Evolutionary conservation across 1,284 basidiomycete species (phyloP), one percentile per base, ranked within the genome.

Genomic region (Leucoagaricus sp.): DNA sequence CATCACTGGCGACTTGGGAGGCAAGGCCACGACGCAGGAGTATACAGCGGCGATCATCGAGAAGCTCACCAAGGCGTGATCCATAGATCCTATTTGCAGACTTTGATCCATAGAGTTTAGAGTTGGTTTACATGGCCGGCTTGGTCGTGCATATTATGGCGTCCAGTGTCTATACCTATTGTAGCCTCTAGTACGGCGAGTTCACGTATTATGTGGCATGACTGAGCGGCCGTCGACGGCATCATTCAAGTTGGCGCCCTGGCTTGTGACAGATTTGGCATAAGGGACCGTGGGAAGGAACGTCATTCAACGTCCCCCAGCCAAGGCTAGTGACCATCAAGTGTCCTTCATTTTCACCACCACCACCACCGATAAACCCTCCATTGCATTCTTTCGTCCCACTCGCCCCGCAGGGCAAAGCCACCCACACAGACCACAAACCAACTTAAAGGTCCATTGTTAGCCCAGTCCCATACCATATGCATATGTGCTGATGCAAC

Each of bases 1-100:
- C 49, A 96, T 96, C 72, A 98, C 95, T 15, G 89, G 93, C 36
- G 95, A 98, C 75, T 79, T 98, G 60, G 94, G 96, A 49, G 95
- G 95, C 53, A 94, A 91, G 72, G 83, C 95, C 23, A 85, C 86
- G 48, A 98, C 95, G 13, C 79, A 80, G 70, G 87, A 96, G 75
- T 98, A 93, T 78, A 95, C 96, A 38, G 72, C 84, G 58, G 90
- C 93, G 42, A 96, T 98, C 75, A 87, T 97, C 61, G 67, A 79
- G 63, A 94, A 86, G 76, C 77, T 96, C 60, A 63, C 67, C 57
- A 72, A 72, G 65, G 75, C 71, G 68, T 78, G 74, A 72, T 62
- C 40, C 49, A 31, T 41, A 55, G 50, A 55, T 33, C 42, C 23
- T 49, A 53, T 51, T 38, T 53, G 19, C 13, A 50, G 36, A 50